Conservation (phyloP, 2,329 filamentous ascomycete species). For the Hyphodiscus sp. region DNA sequence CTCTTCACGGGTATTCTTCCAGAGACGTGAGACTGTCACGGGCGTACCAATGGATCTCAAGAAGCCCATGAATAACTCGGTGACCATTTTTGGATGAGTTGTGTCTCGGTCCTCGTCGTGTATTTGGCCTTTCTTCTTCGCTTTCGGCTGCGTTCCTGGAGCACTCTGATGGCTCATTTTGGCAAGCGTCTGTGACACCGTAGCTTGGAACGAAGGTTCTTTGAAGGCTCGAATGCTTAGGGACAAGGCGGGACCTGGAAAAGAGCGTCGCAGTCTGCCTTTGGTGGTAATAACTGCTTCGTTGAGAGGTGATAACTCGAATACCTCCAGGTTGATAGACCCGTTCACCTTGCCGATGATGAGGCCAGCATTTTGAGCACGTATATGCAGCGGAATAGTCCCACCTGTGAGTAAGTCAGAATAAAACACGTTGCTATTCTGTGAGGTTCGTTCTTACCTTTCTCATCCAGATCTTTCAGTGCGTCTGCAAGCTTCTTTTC, state of each 20-base stretch:
- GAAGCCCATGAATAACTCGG: constrained; percentile 42
- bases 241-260: constrained; percentile 36
- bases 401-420: no score
- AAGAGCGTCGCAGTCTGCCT: constrained; percentile 37
- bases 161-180: not conserved
- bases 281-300: constrained; percentile 30
- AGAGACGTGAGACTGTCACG: constrained; percentile 29
- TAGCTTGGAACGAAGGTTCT: constrained; percentile 9
- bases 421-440: no score
- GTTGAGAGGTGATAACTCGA: constrained; percentile 40
- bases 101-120: constrained; percentile 42
- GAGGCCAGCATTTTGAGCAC: constrained; percentile 41
- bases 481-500: constrained; percentile 3
- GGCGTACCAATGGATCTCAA: constrained; percentile 34
- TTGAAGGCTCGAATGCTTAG: constrained; percentile 24
- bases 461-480: not conserved
- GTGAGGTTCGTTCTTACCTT: not conserved
- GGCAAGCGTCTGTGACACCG: not conserved
- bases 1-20: no score
- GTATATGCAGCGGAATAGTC: constrained; percentile 27
- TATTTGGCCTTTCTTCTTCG: no score
- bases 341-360: constrained; percentile 30
- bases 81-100: constrained; percentile 42
- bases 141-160: not conserved
- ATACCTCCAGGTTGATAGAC: constrained; percentile 32